Conservation (phyloP, 306 rosid species). For the Malus sylvestris region DNA sequence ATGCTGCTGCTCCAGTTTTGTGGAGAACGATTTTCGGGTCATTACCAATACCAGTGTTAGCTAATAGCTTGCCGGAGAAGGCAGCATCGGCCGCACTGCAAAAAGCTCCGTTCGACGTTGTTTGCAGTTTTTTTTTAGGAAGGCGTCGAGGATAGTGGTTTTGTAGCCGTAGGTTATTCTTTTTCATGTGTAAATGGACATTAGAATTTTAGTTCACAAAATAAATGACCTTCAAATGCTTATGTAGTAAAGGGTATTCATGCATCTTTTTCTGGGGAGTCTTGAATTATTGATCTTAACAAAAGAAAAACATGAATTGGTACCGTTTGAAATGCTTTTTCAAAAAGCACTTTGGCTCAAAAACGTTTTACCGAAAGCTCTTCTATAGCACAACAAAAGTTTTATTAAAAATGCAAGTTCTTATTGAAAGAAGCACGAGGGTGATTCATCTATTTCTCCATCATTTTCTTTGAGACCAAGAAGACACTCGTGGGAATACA, state of each 20-base stretch:
- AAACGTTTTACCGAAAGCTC: not conserved
- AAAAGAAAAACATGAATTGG: not conserved
- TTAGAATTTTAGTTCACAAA: too few species aligned
- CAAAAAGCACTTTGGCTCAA: not conserved
- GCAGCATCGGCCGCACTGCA: conserved; percentile 1
- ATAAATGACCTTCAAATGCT: too few species aligned
- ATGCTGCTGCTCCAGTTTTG: conserved; percentile 13
- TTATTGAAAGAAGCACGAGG: too few species aligned
- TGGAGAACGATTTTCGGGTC: conserved; percentile 1
- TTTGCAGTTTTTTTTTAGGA: too few species aligned
- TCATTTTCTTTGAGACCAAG: not conserved
- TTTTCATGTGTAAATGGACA: conserved; percentile 15
- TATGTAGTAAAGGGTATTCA: too few species aligned
- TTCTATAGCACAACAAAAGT: not conserved
- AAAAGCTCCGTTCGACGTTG: not conserved
- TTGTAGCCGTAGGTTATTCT: conserved; percentile 31
- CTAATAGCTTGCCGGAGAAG: too few species aligned
- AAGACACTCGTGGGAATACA: not conserved
- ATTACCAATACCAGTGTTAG: too few species aligned
- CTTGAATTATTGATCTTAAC: too few species aligned
- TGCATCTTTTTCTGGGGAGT: too few species aligned
- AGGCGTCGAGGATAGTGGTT: conserved; percentile 6
- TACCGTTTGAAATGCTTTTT: not conserved
- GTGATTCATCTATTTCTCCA: not conserved
- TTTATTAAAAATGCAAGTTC: too few species aligned